phyloP scores from a whole-genome alignment of 2,329 filamentous ascomycete genomes.

The Monosporascus ibericus region DNA sequence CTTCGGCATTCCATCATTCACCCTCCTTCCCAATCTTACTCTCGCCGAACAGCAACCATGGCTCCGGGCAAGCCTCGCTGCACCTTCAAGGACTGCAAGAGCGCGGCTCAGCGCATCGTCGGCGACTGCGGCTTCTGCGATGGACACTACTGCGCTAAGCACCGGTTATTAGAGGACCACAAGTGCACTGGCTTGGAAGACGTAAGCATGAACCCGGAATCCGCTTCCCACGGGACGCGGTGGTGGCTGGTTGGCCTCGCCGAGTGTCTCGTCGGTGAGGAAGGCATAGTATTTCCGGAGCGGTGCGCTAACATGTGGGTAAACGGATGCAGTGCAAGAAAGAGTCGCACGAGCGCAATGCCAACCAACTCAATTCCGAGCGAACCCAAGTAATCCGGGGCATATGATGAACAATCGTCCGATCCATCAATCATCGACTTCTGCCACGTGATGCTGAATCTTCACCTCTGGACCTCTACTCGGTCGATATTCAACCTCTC shows the following conservation, averaged over 20 bases:
- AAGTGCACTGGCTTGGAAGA: conserved; percentile 89
- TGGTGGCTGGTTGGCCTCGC: conserved; percentile 38
- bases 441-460: too few relatives aligned
- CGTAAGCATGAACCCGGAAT: conserved; percentile 43
- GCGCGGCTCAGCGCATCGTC: conserved; percentile 83
- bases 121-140: conserved; percentile 95
- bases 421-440: background rate
- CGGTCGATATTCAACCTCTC: background rate
- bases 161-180: conserved; percentile 89
- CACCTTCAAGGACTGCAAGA: conserved; percentile 83
- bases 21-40: background rate
- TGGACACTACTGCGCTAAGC: conserved; percentile 91
- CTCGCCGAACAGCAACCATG: conserved; percentile 35
- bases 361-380: conserved; percentile 85
- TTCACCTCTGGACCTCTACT: too few relatives aligned
- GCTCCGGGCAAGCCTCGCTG: conserved; percentile 77
- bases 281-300: conserved; percentile 21
- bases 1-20: background rate
- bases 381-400: conserved; percentile 91
- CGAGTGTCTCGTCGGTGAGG: conserved; percentile 23
- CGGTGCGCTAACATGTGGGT: conserved; percentile 29
- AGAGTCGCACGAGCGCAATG: conserved; percentile 90
- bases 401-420: conserved; percentile 47
- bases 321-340: conserved; percentile 71
- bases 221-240: conserved; percentile 9